phyloP scores from a whole-genome alignment of 2,329 filamentous ascomycete species.

The Fusarium bactridioides region DNA sequence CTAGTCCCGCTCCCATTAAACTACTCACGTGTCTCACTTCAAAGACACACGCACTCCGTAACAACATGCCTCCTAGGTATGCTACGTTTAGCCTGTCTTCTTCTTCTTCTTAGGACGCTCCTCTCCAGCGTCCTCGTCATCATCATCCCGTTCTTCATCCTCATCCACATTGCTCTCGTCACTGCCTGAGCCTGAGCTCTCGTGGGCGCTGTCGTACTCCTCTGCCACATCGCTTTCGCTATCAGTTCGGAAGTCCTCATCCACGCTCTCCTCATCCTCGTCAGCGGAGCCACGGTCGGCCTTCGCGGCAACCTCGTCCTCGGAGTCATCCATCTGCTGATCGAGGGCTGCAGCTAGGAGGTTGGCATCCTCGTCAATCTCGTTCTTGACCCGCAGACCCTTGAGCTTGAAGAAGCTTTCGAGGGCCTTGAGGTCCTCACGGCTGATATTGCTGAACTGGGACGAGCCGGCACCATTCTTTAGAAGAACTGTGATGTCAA shows the following conservation, averaged over 20 bases:
- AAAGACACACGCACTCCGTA: neutral
- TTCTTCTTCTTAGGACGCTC: slow-evolving; percentile 61
- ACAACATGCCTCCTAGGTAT: neutral
- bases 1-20: slow-evolving; percentile 29
- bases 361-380: slow-evolving; percentile 94
- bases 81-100: slow-evolving; percentile 45
- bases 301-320: slow-evolving; percentile 78
- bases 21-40: slow-evolving; percentile 1
- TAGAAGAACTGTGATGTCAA: slow-evolving; percentile 93
- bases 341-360: slow-evolving; percentile 82
- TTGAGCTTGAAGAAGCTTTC: slow-evolving; percentile 98
- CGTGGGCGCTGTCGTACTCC: slow-evolving; percentile 91
- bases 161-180: slow-evolving; percentile 59
- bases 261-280: slow-evolving; percentile 93
- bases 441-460: slow-evolving; percentile 99
- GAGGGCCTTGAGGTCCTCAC: slow-evolving; percentile 95
- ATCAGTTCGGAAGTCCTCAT: slow-evolving; percentile 94
- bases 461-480: slow-evolving; percentile 88
- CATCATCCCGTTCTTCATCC: slow-evolving; percentile 55
- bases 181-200: slow-evolving; percentile 79
- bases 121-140: slow-evolving; percentile 53
- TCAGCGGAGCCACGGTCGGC: slow-evolving; percentile 90
- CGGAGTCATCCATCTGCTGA: slow-evolving; percentile 82
- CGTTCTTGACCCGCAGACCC: slow-evolving; percentile 95
- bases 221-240: slow-evolving; percentile 96